Conservation (phyloP, 1,139 yeast species). For the Magnusiomyces tetraspermus region DNA sequence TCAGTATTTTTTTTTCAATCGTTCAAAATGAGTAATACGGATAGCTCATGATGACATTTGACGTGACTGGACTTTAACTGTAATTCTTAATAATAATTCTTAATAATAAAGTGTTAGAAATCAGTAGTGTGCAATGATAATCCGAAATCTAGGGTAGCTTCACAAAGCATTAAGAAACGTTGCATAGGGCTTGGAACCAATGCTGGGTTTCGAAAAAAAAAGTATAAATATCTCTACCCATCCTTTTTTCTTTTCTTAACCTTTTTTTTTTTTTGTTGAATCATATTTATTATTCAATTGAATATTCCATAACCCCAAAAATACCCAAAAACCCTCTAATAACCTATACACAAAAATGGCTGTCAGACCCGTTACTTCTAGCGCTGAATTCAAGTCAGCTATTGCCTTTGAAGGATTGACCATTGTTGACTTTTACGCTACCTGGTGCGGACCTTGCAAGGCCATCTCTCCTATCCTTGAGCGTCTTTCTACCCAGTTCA, state of each 20-base stretch:
- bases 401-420: slow-evolving; percentile 50
- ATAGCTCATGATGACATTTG: too few relatives aligned
- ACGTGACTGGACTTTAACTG: too few relatives aligned
- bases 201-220: too few relatives aligned
- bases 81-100: too few relatives aligned
- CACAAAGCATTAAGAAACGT: too few relatives aligned
- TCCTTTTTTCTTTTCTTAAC: not conserved
- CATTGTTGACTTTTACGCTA: slow-evolving; percentile 75
- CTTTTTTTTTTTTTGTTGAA: not conserved
- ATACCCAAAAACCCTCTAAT: slow-evolving; percentile 23
- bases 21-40: too few relatives aligned
- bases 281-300: too few relatives aligned
- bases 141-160: too few relatives aligned
- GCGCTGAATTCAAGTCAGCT: slow-evolving; percentile 54
- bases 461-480: slow-evolving; percentile 73
- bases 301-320: slow-evolving; percentile 14
- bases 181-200: too few relatives aligned
- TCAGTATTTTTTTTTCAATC: too few relatives aligned
- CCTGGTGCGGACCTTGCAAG: slow-evolving; percentile 94
- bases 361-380: slow-evolving; percentile 37
- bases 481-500: slow-evolving; percentile 43
- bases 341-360: slow-evolving; percentile 28
- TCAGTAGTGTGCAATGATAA: too few relatives aligned
- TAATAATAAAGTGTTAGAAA: too few relatives aligned
- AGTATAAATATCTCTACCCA: not conserved